A percentile compares a stretch with the other conserved stretches of the same genome.
These are phyloP conservation scores for Urostyla sp. DNA, from an alignment of 73 alveolate genomes.

Conservation along the genomic window DNA sequence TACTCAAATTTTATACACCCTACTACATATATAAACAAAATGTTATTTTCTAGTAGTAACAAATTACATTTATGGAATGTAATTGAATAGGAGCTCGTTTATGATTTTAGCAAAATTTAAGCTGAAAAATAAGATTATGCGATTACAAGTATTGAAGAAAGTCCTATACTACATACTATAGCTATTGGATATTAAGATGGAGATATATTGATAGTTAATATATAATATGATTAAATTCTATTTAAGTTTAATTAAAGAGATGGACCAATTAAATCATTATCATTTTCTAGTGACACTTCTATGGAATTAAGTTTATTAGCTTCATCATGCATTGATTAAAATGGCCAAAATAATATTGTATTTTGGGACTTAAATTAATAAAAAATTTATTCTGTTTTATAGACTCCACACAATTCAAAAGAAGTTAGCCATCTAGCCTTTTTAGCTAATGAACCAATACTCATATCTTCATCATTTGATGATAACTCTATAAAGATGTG, in stretches of 20 bases:
- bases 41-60: slow-evolving; percentile 71
- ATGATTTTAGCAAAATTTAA: slow-evolving; percentile 75
- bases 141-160: slow-evolving; percentile 79
- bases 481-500: slow-evolving; percentile 93
- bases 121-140: slow-evolving; percentile 52
- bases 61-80: slow-evolving; percentile 83
- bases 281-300: slow-evolving; percentile 78
- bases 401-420: slow-evolving; percentile 73
- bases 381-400: slow-evolving; percentile 79
- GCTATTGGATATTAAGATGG: slow-evolving; percentile 79
- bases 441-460: slow-evolving; percentile 85
- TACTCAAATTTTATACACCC: slow-evolving; percentile 88
- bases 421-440: slow-evolving; percentile 71
- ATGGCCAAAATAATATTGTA: slow-evolving; percentile 50
- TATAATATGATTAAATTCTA: slow-evolving; percentile 75
- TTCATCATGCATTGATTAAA: slow-evolving; percentile 74
- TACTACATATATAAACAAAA: slow-evolving; percentile 84
- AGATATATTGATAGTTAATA: slow-evolving; percentile 78
- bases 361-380: slow-evolving; percentile 91
- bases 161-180: slow-evolving; percentile 85
- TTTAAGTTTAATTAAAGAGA: slow-evolving; percentile 70
- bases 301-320: slow-evolving; percentile 79
- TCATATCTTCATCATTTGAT: slow-evolving; percentile 78
- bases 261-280: slow-evolving; percentile 69
- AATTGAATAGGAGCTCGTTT: slow-evolving; percentile 73